These are phyloP conservation scores for Aspergillus terreus DNA, from an alignment of 2,329 filamentous ascomycete genomes.

Conservation along the genomic window DNA sequence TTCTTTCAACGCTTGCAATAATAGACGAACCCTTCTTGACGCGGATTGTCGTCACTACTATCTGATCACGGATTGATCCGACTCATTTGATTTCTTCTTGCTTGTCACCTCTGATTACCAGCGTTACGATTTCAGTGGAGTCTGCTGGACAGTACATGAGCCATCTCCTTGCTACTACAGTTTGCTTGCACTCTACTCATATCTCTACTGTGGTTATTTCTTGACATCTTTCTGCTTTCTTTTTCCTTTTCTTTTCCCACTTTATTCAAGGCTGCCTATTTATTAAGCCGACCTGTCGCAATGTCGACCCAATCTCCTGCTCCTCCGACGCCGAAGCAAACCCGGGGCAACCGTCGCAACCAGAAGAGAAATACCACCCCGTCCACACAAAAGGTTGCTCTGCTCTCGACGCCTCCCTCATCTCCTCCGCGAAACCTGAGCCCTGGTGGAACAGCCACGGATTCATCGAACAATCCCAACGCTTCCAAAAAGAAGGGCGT, in stretches of 20 bases:
- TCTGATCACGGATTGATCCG: background rate
- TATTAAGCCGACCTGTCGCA: constrained; percentile 43
- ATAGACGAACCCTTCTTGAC: constrained; percentile 13
- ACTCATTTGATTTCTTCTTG: background rate
- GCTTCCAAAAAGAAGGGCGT: constrained; percentile 35
- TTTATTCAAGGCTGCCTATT: constrained; percentile 46
- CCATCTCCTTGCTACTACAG: constrained; percentile 9
- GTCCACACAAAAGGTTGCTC: constrained; percentile 24
- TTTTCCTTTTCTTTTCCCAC: constrained; percentile 23
- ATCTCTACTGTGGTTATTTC: constrained; percentile 18
- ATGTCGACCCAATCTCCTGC: constrained; percentile 45
- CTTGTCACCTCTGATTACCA: constrained; percentile 10
- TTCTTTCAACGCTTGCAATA: constrained; percentile 9
- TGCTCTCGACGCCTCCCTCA: constrained; percentile 33
- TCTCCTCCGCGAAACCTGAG: constrained; percentile 33
- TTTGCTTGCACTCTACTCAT: constrained; percentile 14
- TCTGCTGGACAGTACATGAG: constrained; percentile 32
- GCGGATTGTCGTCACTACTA: constrained; percentile 5
- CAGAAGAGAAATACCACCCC: constrained; percentile 35
- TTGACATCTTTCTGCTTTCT: constrained; percentile 13
- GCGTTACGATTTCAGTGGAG: constrained; percentile 26
- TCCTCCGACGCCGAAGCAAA: constrained; percentile 37
- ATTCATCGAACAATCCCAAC: constrained; percentile 26
- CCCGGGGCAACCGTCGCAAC: constrained; percentile 34
- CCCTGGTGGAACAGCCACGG: constrained; percentile 27